Conservation (phyloP, 192 early-diverging fungal genomes). For the Podila epigama region DNA sequence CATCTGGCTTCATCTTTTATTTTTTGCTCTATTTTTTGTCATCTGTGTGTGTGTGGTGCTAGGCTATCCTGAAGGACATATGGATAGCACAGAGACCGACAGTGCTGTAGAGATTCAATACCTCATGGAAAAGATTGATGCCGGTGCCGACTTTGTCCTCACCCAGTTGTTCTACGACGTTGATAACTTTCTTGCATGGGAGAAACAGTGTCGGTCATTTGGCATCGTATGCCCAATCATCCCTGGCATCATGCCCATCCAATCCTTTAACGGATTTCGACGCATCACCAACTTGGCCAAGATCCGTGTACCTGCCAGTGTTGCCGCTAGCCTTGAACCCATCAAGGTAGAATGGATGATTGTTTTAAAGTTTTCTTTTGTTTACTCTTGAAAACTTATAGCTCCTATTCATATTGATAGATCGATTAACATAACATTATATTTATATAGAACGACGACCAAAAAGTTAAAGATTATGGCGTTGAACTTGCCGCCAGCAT, state of each 20-base stretch:
- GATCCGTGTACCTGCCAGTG: constrained; percentile 67
- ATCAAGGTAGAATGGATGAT: constrained; percentile 66
- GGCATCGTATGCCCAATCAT: constrained; percentile 70
- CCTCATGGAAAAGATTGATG: constrained; percentile 79
- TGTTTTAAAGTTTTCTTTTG: not conserved
- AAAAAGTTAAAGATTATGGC: constrained; percentile 87
- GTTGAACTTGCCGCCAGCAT: constrained; percentile 72
- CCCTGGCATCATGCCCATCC: constrained; percentile 92
- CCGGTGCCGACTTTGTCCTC: constrained; percentile 84
- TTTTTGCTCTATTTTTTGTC: too few species aligned
- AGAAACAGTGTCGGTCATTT: constrained; percentile 59
- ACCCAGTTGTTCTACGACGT: constrained; percentile 88
- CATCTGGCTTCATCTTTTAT: not conserved
- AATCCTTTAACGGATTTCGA: constrained; percentile 79
- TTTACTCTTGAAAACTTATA: not conserved
- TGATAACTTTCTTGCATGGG: constrained; percentile 76
- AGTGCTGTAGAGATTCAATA: constrained; percentile 63
- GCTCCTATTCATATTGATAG: not conserved
- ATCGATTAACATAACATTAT: not conserved
- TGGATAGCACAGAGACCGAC: constrained; percentile 64
- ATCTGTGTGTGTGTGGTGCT: not conserved
- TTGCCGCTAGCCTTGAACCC: constrained; percentile 70
- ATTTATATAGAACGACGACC: constrained; percentile 69
- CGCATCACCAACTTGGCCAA: constrained; percentile 82
- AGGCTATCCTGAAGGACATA: constrained; percentile 86